phyloP scores from a whole-genome alignment of 1,139 yeast genomes.

The Barnettozyma hawaiiensis region DNA sequence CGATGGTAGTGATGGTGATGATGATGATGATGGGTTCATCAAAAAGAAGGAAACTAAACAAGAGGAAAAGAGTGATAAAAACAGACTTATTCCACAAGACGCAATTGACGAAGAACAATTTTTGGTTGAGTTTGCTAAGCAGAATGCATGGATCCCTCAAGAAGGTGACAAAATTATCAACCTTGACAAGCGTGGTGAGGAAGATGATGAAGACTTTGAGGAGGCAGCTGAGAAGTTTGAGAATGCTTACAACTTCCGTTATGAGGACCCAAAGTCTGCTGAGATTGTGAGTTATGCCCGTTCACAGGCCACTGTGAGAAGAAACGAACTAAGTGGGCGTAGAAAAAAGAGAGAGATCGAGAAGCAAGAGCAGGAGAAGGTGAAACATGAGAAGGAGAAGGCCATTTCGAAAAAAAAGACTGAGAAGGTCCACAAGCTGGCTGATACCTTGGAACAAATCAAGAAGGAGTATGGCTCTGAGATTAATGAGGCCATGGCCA shows the following conservation, averaged over 20 bases:
- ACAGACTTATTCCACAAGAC: conserved; percentile 58
- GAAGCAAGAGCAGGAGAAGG: conserved; percentile 47
- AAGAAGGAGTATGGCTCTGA: conserved; percentile 83
- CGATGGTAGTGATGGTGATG: conserved; percentile 42
- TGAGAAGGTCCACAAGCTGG: conserved; percentile 68
- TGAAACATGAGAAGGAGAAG: conserved; percentile 51
- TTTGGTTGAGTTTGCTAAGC: conserved; percentile 62
- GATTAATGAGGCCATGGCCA: conserved; percentile 51
- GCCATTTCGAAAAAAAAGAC: conserved; percentile 68
- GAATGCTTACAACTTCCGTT: conserved; percentile 89
- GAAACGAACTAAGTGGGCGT: conserved; percentile 69
- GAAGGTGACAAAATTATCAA: conserved; percentile 47
- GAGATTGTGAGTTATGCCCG: conserved; percentile 97
- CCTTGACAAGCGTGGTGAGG: conserved; percentile 41
- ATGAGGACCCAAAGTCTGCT: conserved; percentile 85
- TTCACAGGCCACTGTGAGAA: conserved; percentile 85
- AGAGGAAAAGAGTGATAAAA: conserved; percentile 22
- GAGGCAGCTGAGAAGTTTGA: conserved; percentile 90
- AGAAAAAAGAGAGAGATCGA: conserved; percentile 77
- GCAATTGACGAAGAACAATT: conserved; percentile 58
- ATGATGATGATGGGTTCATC: conserved; percentile 52
- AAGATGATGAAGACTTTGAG: conserved; percentile 77
- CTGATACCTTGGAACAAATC: conserved; percentile 70
- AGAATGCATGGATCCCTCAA: conserved; percentile 85
- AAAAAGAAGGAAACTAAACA: conserved; percentile 46